Evolutionary conservation across 306 rosid species (phyloP), one percentile per base, ranked within the genome.

Genomic region (Cicer arietinum): DNA sequence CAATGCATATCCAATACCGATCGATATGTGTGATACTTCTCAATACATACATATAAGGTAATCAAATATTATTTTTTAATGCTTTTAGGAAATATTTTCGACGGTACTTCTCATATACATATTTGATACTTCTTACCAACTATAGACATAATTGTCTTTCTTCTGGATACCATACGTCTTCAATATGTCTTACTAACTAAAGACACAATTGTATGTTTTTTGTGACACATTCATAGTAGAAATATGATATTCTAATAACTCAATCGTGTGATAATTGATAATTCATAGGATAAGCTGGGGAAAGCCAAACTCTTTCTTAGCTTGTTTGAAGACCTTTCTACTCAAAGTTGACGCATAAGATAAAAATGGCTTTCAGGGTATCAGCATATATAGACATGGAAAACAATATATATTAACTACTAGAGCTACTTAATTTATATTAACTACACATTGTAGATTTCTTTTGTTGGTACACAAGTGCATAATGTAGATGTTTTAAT

Each of bases 371-470:
- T 54, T 43, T 11, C 39, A 52, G 63, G 45, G 53, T 10, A 60
- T 60, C 48, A 44, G 20, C 25, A 42, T 50, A 13, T 7, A 54
- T 35, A 11, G 48, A 50, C 54, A 82, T 30, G 65, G 57, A 48
- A 59, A 42, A 37, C 41, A 46, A 17, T 10, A 67, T 50, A 8
- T 17, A 30, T 14, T 8, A 35, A 2, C 64, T 70, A 39, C 62
- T 25, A 20, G 7, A 72, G 53, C 35, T 66, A 18, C 70, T 40
- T 64, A 45, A 58, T 69, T 14, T 14, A 39, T 9, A 64, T 73
- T 37, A 56, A 58, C 13, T 20, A 80, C 20, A 59, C 53, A 52
- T 10, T 76, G 73, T 6, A 76, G 39, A 41, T 51, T 39, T 22
- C 18, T 65, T 25, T 25, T 65, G 35, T 2, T 44, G 17, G n/a